Conservation (phyloP, 192 early-diverging fungal genomes). For the Rhizophagus clarus region DNA sequence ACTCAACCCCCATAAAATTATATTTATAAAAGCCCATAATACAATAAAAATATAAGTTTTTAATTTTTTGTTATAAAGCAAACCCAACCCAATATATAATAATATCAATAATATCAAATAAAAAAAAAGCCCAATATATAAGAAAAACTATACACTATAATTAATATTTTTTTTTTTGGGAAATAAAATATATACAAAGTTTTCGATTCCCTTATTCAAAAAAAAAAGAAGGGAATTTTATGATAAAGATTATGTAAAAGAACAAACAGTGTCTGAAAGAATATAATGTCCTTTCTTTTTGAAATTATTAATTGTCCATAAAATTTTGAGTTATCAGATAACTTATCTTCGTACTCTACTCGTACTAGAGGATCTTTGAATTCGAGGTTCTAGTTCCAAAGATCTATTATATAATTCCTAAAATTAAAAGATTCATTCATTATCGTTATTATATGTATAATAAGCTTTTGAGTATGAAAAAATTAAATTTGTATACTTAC, state of each 20-base stretch:
- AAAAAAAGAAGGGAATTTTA: not conserved
- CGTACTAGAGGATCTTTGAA: slow-evolving; percentile 12
- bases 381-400: slow-evolving; percentile 39
- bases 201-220: not conserved
- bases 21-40: not conserved
- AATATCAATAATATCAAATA: no score
- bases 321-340: not conserved
- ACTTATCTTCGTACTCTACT: slow-evolving; percentile 11
- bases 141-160: not conserved
- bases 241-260: no score
- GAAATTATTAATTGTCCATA: not conserved
- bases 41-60: not conserved
- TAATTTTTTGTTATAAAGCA: not conserved
- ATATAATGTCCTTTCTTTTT: not conserved
- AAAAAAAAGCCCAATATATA: not conserved
- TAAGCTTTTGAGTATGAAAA: not conserved
- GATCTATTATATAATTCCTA: slow-evolving; percentile 46
- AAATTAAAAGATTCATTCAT: not conserved
- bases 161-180: not conserved
- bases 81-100: not conserved
- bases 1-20: not conserved
- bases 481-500: not conserved
- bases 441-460: not conserved
- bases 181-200: not conserved
- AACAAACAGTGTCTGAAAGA: no score